Evolutionary conservation across 768 basidiomycete species (phyloP).

Genomic region (Coprinopsis sp.): DNA sequence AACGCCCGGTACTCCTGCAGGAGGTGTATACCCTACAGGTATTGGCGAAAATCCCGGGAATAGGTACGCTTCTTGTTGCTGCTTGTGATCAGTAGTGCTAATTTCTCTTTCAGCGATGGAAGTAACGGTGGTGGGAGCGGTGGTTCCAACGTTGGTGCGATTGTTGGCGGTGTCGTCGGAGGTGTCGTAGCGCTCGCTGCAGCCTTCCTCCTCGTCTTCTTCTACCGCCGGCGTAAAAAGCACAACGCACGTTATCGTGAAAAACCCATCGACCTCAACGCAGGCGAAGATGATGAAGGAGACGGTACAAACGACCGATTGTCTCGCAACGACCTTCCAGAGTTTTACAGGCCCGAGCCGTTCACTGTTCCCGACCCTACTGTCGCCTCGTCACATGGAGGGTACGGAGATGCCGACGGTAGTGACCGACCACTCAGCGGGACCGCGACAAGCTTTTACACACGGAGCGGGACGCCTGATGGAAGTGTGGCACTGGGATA

Average conservation of each 20-base stretch:
- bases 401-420: conserved; percentile 23
- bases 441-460: conserved; percentile 33
- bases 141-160: conserved; percentile 40
- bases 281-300: conserved; percentile 52
- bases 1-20: conserved; percentile 72
- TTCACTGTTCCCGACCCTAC: conserved; percentile 68
- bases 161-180: conserved; percentile 50
- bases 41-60: conserved; percentile 23
- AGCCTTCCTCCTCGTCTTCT: conserved; percentile 40
- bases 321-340: conserved; percentile 49
- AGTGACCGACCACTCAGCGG: conserved; percentile 32
- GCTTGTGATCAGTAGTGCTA: background rate
- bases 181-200: conserved; percentile 44
- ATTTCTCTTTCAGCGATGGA: background rate
- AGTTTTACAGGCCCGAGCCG: conserved; percentile 73
- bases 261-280: conserved; percentile 60
- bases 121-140: background rate
- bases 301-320: conserved; percentile 18
- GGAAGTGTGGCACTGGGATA: conserved; percentile 15
- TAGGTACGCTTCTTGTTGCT: conserved; percentile 9
- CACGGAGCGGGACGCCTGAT: conserved; percentile 46
- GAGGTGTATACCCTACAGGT: conserved; percentile 64
- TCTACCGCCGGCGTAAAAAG: conserved; percentile 44
- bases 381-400: no score
- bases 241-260: conserved; percentile 40